Base-by-base conservation (phyloP, 176 grass and related monocot genomes). In the Oryza nivara region DNA sequence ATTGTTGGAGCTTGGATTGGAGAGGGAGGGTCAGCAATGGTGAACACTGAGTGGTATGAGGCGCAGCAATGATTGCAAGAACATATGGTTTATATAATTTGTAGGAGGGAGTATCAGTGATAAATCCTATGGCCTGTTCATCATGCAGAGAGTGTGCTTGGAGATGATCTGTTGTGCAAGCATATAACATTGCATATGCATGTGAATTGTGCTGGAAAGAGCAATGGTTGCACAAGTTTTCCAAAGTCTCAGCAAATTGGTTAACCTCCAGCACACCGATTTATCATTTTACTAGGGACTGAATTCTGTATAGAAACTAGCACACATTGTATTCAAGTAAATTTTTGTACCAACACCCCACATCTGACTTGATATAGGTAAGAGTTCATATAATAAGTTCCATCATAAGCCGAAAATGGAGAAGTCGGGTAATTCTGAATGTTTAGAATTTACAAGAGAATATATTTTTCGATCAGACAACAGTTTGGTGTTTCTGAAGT, bases 111-210 rank as follows among this genome's bases (percentile, higher is more conserved):
- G 71, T 48, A 43, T 32, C 46, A 65, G 2, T 68, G 74, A 3
- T 41, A 47, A 60, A 56, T 35, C 84, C 63, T 89, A 88, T 32
- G 68, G 81, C 70, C 36, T 71, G 70, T 83, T 49, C 35, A 66
- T 83, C 90, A 71, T 74, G 70, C 84, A 25, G 35, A 19, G 47
- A 3, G 84, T 77, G 74, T 86, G 54, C 48, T 74, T 41, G 61
- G 49, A 26, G 84, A 72, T 43, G 84, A 32, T 74, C 61, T 79
- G 47, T 7, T 78, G 68, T 82, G 76, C 80, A 90, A 90, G 88
- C 83, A 56, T 82, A 79, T 13, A 22, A 75, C 54, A 86, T 13
- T 20, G 60, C 79, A 9, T 15, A 9, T 15, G 60, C 88, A 86
- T 78, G 88, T 69, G 80, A 83, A 14, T 1, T 83, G 84, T 49